Conservation (phyloP, 176 grass and related monocot species). For the Echinochloa phyllopogon region DNA sequence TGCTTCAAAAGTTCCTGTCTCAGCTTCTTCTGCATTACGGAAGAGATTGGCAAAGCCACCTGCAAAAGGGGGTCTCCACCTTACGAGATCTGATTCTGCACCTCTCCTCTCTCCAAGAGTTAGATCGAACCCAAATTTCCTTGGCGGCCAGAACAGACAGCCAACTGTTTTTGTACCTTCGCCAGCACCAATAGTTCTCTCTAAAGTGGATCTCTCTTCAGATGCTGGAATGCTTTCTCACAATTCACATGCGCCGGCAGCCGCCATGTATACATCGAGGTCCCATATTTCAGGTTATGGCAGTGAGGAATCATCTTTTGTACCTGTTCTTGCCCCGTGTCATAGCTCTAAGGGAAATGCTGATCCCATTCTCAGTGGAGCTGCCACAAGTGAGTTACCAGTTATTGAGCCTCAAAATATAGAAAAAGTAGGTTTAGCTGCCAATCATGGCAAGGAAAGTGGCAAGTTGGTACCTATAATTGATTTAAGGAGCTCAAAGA, state of each 20-base stretch:
- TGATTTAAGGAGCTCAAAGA: constrained; percentile 39
- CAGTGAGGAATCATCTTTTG: constrained; percentile 36
- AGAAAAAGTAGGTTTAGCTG: constrained; percentile 19
- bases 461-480: constrained; percentile 4
- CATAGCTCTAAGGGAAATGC: constrained; percentile 48
- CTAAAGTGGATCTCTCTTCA: constrained; percentile 41
- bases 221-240: constrained; percentile 11
- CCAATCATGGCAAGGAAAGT: constrained; percentile 44
- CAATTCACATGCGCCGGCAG: constrained; percentile 17
- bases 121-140: constrained; percentile 43
- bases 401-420: constrained; percentile 29
- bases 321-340: constrained; percentile 43
- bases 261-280: constrained; percentile 37
- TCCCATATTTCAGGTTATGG: constrained; percentile 21
- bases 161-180: constrained; percentile 39
- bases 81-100: constrained; percentile 57
- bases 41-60: constrained; percentile 62
- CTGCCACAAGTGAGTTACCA: constrained; percentile 14
- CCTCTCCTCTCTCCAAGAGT: constrained; percentile 46
- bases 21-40: constrained; percentile 44
- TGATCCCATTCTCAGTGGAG: constrained; percentile 34
- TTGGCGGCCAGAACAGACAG: constrained; percentile 46
- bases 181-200: constrained; percentile 39
- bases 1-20: constrained; percentile 46
- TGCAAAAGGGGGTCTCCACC: constrained; percentile 39